These are phyloP conservation scores for Entoloma clypeatum DNA, from an alignment of 1,284 basidiomycete genomes.

Conservation along the genomic window DNA sequence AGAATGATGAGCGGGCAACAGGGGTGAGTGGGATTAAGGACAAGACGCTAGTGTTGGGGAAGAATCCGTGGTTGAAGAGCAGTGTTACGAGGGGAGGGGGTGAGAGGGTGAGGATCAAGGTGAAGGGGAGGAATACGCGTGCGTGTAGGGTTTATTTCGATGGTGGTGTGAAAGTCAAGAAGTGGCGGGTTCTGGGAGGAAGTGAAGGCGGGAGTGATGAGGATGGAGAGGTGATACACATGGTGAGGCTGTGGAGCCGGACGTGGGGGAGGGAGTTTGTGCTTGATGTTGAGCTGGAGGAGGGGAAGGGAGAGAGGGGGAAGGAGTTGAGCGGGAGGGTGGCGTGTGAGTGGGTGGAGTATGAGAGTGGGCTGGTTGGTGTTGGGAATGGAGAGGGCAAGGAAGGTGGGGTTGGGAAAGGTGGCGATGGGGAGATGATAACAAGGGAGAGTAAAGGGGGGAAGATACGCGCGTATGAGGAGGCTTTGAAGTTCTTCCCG, in stretches of 20 bases:
- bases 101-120: conserved; percentile 37
- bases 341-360: conserved; percentile 70
- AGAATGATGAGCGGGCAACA: background rate
- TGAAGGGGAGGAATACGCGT: conserved; percentile 59
- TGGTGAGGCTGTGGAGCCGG: conserved; percentile 63
- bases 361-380: conserved; percentile 53
- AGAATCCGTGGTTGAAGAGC: conserved; percentile 18
- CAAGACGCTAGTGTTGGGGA: conserved; percentile 3
- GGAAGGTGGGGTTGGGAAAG: conserved; percentile 10
- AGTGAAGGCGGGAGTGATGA: conserved; percentile 42
- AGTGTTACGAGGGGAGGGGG: conserved; percentile 13
- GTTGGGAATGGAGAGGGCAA: conserved; percentile 6
- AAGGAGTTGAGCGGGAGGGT: conserved; percentile 46
- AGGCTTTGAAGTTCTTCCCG: conserved; percentile 55
- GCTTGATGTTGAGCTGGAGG: conserved; percentile 42
- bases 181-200: conserved; percentile 36
- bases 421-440: conserved; percentile 40
- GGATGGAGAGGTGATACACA: conserved; percentile 44
- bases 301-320: conserved; percentile 20
- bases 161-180: conserved; percentile 39
- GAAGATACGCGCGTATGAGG: conserved; percentile 60
- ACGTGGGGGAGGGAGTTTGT: conserved; percentile 60
- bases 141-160: conserved; percentile 62
- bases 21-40: background rate
- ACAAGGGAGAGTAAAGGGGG: conserved; percentile 24